Conservation (phyloP, 2,329 filamentous ascomycete genomes). For the Microsporum audouinii region DNA sequence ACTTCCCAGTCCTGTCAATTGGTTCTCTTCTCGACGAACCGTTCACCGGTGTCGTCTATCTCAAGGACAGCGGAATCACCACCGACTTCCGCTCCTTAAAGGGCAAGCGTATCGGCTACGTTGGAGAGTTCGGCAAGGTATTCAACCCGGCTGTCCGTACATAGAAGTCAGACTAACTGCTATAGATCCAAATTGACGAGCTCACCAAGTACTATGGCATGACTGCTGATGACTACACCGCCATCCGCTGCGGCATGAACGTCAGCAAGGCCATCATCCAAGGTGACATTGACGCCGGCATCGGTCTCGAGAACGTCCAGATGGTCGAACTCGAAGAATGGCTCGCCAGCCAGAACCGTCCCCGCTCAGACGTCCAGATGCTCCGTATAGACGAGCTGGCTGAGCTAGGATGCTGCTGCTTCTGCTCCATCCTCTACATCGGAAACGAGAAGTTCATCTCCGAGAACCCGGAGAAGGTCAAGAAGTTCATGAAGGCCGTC, state of each 20-base stretch:
- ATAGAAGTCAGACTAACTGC: background rate
- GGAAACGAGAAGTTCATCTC: constrained; percentile 60
- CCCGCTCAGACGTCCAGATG: constrained; percentile 62
- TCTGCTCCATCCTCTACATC: constrained; percentile 72
- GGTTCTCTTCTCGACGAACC: constrained; percentile 68
- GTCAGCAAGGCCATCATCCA: constrained; percentile 64
- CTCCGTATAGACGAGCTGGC: constrained; percentile 70
- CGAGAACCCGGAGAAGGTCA: constrained; percentile 54
- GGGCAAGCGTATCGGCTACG: constrained; percentile 67
- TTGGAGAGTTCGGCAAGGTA: constrained; percentile 64
- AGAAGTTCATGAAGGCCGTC: constrained; percentile 58
- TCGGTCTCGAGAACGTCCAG: constrained; percentile 70
- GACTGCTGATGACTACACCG: constrained; percentile 60
- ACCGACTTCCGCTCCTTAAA: constrained; percentile 62
- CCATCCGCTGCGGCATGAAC: constrained; percentile 71
- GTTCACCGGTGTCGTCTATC: constrained; percentile 67
- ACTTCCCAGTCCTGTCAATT: constrained; percentile 61
- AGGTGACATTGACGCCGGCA: constrained; percentile 61
- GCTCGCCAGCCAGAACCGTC: constrained; percentile 52
- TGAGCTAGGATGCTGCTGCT: constrained; percentile 71
- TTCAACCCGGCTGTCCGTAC: background rate
- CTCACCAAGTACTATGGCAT: constrained; percentile 68
- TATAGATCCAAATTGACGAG: constrained; percentile 67
- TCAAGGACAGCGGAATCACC: constrained; percentile 63
- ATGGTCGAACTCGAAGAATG: constrained; percentile 74